Percentiles rank a stretch among this genome's conserved stretches.
These are phyloP conservation scores for Chlamydomonas eustigma DNA, from an alignment of 139 green algal species.

Conservation along the genomic window DNA sequence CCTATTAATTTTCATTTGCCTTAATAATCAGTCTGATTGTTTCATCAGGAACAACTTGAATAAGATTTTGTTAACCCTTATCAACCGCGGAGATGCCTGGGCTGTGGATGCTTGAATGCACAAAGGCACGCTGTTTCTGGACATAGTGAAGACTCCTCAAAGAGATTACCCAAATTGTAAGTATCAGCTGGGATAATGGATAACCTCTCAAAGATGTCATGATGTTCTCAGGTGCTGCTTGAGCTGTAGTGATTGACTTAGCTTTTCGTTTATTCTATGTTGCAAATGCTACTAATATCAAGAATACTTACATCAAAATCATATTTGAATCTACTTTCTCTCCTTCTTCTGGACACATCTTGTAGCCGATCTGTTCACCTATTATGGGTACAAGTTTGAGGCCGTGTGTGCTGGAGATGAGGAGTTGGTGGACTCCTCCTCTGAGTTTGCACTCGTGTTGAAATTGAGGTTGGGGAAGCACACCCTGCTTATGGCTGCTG, in stretches of 20 bases:
- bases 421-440: slow-evolving; percentile 12
- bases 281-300: background rate
- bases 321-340: background rate
- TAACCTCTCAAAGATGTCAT: background rate
- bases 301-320: background rate
- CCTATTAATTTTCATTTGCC: too few relatives aligned
- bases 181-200: background rate
- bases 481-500: slow-evolving; percentile 49
- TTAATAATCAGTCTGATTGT: too few relatives aligned
- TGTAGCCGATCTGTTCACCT: slow-evolving; percentile 13
- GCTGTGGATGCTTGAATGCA: slow-evolving; percentile 11
- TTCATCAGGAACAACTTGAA: slow-evolving; percentile 27
- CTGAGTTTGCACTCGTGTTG: slow-evolving; percentile 10
- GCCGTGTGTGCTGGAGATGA: slow-evolving; percentile 3
- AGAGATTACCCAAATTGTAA: background rate
- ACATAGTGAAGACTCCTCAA: slow-evolving; percentile 18
- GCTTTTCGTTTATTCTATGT: background rate
- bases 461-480: background rate
- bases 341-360: background rate
- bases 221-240: background rate
- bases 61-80: slow-evolving; percentile 10
- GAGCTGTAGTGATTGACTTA: background rate
- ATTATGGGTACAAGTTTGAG: slow-evolving; percentile 30
- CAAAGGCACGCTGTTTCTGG: slow-evolving; percentile 13
- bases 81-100: background rate